A percentile compares a stretch with the other conserved stretches of the same genome.
Conservation (phyloP, 345 rosid species). For the Viola odorata region DNA sequence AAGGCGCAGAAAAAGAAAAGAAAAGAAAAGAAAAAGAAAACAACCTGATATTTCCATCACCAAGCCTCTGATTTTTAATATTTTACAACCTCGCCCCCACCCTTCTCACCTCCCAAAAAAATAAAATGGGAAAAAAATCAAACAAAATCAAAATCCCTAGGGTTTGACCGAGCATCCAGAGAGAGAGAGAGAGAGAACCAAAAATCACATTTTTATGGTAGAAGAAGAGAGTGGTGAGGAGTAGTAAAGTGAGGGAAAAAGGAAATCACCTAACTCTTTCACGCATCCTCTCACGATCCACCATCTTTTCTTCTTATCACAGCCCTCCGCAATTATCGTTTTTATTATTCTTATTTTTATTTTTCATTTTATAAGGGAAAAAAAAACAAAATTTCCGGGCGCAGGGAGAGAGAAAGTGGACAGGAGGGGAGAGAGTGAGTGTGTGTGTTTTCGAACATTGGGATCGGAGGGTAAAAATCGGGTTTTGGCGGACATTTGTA, state of each 20-base stretch:
- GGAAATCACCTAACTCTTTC: slow-evolving; percentile 28
- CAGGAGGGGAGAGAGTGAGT: slow-evolving; percentile 21
- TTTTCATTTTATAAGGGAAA: slow-evolving; percentile 8
- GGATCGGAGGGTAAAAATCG: slow-evolving; percentile 46
- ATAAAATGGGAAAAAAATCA: neutral
- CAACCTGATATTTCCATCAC: neutral
- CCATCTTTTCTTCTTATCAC: slow-evolving; percentile 18
- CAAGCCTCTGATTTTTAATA: neutral
- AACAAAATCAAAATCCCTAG: slow-evolving; percentile 1
- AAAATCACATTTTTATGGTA: slow-evolving; percentile 26
- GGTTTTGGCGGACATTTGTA: slow-evolving; percentile 14
- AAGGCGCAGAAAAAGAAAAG: neutral
- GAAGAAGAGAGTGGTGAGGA: slow-evolving; percentile 15
- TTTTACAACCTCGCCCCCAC: neutral
- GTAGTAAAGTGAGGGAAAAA: slow-evolving; percentile 28
- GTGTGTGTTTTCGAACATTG: slow-evolving; percentile 43
- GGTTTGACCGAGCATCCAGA: slow-evolving; percentile 9
- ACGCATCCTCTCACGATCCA: slow-evolving; percentile 34
- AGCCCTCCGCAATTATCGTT: slow-evolving; percentile 38
- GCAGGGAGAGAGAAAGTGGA: slow-evolving; percentile 24
- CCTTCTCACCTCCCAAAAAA: neutral
- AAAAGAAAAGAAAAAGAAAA: slow-evolving; percentile 5
- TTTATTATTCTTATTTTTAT: neutral
- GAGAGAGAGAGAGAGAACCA: neutral
- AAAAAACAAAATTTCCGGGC: slow-evolving; percentile 12